These are phyloP conservation scores for Amaranthus palmeri DNA, from an alignment of 148 eudicot genomes.

Conservation along the genomic window DNA sequence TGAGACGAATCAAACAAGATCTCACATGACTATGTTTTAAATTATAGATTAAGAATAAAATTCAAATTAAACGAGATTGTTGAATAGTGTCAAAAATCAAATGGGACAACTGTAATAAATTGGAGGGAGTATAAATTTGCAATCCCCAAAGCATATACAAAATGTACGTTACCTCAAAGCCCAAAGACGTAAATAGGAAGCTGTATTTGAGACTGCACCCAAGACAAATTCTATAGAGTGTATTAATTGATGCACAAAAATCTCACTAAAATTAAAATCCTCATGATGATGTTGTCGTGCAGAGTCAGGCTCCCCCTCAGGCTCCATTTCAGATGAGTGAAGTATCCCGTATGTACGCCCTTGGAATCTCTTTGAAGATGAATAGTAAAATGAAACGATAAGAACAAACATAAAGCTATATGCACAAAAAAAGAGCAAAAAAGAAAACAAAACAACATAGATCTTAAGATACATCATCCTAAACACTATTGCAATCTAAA, in stretches of 20 bases:
- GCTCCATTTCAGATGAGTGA: constrained; percentile 61
- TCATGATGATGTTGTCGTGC: constrained; percentile 66
- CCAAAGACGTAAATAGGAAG: constrained; percentile 98
- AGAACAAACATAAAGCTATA: constrained; percentile 1
- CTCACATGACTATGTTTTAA: no score
- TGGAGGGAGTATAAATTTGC: no score
- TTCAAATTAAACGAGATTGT: no score
- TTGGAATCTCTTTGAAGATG: constrained; percentile 72
- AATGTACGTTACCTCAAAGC: constrained; percentile 59
- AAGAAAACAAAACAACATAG: background rate
- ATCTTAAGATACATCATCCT: background rate
- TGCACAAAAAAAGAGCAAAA: background rate
- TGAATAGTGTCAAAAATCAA: no score
- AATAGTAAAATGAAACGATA: constrained; percentile 1
- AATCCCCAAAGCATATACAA: background rate
- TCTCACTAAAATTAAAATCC: constrained; percentile 94
- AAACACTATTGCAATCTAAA: background rate
- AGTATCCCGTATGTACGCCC: constrained; percentile 90
- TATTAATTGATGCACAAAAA: constrained; percentile 96
- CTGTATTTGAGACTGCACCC: constrained; percentile 98
- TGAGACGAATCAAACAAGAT: no score
- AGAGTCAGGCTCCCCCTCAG: constrained; percentile 63
- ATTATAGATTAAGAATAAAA: no score
- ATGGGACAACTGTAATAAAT: background rate
- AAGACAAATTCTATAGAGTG: constrained; percentile 98